Base-by-base conservation (phyloP, 2,329 filamentous ascomycete genomes). In the Pseudogymnoascus sp. region DNA sequence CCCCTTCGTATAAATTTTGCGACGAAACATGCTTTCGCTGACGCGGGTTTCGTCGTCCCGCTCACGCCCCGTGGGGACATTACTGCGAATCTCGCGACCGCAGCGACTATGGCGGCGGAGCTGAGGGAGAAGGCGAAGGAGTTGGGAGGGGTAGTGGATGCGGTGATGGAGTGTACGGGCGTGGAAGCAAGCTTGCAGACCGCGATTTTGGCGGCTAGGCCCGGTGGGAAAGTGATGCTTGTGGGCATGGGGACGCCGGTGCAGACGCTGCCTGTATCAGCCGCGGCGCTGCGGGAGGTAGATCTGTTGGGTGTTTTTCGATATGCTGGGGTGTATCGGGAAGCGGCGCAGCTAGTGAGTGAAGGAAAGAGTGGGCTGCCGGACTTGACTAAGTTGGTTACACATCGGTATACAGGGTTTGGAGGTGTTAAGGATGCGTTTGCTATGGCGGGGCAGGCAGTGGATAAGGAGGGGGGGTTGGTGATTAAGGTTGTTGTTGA, bases 181-280 rank as follows among this genome's bases (percentile, higher is more conserved):
- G 90, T 88, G 1, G 89, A 92, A 76, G 84, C 88, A 0, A 89
- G 86, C 10, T 91, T 93, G 70, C 89, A 93, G 77, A 82, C 88
- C 0, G 84, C 83, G 33, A 82, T 93, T 70, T 87, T 93, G 75
- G 81, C 82, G 21, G 82, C 92, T 31, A 82, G 86, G 66, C 80
- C 80, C 47, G 90, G 90, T 63, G 90, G 90, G 31, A 87, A 82
- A n/a, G 93, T 91, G 70, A 87, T 96, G 8, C 91, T 96, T 78
- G 91, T 87, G 65, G 93, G 93, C 63, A 96, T 97, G 91, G 93
- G 93, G 72, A 89, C 88, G 73, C 76, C 86, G 42, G 90, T 96
- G 71, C 92, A 96, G 74, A 89, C 78, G 6, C 96, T 97, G 79
- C 93, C 93, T 61, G 96, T 97, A 74, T 90, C 93, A 83, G 88